Evolutionary conservation across 129 eudicot genomes (phyloP), one percentile per base, ranked within the genome.

Genomic region (Lonicera japonica): DNA sequence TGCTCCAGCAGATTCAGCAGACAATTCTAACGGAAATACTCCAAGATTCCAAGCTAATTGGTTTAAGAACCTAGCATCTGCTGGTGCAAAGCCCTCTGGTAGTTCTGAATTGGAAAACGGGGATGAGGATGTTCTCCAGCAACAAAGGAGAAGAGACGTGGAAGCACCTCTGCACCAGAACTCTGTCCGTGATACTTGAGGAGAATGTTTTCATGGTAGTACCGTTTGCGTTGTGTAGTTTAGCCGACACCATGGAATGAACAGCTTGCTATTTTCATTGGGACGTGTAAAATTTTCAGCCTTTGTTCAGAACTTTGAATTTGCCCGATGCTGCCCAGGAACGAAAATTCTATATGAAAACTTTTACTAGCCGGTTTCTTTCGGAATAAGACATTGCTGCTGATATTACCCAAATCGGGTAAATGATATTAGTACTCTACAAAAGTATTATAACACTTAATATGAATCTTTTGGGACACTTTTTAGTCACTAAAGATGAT

Each of bases 71-170:
- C 86, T 92, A 16, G 80, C 80, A 36, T 58, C 90, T 22, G 70
- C 79, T 3, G 98, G 98, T 39, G 86, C 87, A 40, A 87, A 85
- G 73, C 96, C 95, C 11, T 76, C 91, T 21, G 73, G 79, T 48
- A 82, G 95, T 66, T 71, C 86, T 22, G 83, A 86, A 20, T 61
- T 81, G 56, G 83, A 81, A 70, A 79, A 61, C 20, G 66, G 71
- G 19, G 78, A 82, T n/a, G n/a, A n/a, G n/a, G n/a, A n/a, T n/a
- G n/a, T n/a, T 20, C 72, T 69, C 12, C 71, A 54, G 70, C 71
- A 52, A 29, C 73, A 68, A 54, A 73, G 46, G 52, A 65, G 54
- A 46, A 68, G 61, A 16, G 82, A 80, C 24, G 64, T 63, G 11
- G 83, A 66, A 63, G 76, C 84, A 38, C 67, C 76, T 2, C 48